These are phyloP conservation scores for Tulasnella sp. DNA, from an alignment of 768 basidiomycete genomes.

Conservation along the genomic window DNA sequence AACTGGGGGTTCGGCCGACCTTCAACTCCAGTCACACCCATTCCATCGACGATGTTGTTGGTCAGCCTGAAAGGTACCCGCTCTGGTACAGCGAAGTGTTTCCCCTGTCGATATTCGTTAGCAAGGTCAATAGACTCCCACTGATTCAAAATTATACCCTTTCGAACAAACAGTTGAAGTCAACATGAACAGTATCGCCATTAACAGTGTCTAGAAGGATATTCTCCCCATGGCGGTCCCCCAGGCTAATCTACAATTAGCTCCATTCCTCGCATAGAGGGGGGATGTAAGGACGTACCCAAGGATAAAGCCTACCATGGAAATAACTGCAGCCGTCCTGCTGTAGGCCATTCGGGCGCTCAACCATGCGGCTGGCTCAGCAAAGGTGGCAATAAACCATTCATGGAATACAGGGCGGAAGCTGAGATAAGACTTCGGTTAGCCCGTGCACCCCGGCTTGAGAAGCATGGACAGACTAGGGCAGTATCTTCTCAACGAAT, in stretches of 20 bases:
- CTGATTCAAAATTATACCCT: conserved; percentile 57
- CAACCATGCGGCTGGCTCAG: conserved; percentile 95
- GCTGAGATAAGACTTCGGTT: conserved; percentile 45
- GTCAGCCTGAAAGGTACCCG: conserved; percentile 93
- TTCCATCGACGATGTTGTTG: conserved; percentile 87
- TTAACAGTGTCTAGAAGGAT: conserved; percentile 87
- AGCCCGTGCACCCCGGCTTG: background rate
- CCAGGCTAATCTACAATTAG: conserved; percentile 62
- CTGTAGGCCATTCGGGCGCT: conserved; percentile 83
- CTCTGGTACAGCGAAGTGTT: conserved; percentile 84
- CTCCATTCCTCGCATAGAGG: background rate
- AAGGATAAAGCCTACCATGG: conserved; percentile 96
- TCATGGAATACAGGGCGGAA: conserved; percentile 90
- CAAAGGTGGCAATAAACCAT: conserved; percentile 97
- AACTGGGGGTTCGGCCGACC: conserved; percentile 49
- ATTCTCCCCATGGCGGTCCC: conserved; percentile 96
- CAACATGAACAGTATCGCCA: conserved; percentile 93
- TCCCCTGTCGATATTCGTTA: conserved; percentile 57
- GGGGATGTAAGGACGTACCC: conserved; percentile 60
- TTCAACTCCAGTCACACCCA: conserved; percentile 93
- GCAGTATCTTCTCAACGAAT: conserved; percentile 56
- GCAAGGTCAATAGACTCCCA: background rate
- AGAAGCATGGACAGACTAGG: conserved; percentile 51
- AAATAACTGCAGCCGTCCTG: conserved; percentile 94
- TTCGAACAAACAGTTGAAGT: conserved; percentile 97